Evolutionary conservation across 2,329 filamentous ascomycete species (phyloP), one percentile per base, ranked within the genome.

Genomic region (Onygenales sp.): DNA sequence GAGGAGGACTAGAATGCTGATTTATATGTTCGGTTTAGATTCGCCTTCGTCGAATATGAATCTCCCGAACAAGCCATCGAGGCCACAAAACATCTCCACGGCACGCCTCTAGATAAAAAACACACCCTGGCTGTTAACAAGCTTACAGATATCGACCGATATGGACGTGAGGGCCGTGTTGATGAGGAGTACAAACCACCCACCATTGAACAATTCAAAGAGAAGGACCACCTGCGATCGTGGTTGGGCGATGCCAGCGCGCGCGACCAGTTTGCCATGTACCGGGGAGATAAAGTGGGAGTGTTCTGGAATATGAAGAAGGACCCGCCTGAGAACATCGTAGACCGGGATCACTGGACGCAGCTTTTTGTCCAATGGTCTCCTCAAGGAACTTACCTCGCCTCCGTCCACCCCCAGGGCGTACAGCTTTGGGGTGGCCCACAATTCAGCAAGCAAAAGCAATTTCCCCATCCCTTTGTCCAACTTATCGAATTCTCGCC

Each of bases 251-350:
- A 98, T 66, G 78, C 85, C 54, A 89, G 89, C 61, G 89, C 89
- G 60, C 85, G 93, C 57, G 93, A 98, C 69, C 92, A 98, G 76
- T 93, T 97, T 64, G 88, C 88, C 69, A 90, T 97, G 82, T 96
- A 87, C 78, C 85, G 88, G 51, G 87, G 85, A 61, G 93, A 98
- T 51, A 86, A 85, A 58, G 93, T 98, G 39, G 91, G 90, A 55
- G 87, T 98, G 5, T 95, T 87, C 79, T 98, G 92, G 92, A 97
- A 97, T 77, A 95, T 94, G 78, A 93, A 95, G 74, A 92, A 87
- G 73, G 91, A 96, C 56, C 73, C 79, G 21, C 90, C 92, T 4
- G 93, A 98, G 71, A 83, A 82, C 58, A 82, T 96, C 39, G 88
- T 98, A 54, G 92, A 97, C 66, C 86, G 93, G 61, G 84, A 87